Evolutionary conservation across 2,329 filamentous ascomycete genomes (phyloP), one percentile per base, ranked within the genome.

Genomic region (Tolypocladium tundrense): DNA sequence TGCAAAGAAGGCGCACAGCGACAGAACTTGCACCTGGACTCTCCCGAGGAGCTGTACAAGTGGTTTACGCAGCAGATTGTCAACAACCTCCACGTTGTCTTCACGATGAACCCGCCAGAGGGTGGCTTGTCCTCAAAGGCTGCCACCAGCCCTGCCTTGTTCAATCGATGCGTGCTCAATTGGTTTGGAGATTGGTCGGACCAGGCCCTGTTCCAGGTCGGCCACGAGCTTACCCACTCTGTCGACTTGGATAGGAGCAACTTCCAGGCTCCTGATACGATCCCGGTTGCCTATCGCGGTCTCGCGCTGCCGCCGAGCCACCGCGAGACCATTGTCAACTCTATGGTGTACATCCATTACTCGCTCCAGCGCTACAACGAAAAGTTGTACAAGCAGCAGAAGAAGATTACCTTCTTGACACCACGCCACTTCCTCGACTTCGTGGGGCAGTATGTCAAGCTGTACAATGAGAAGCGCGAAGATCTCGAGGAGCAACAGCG

Each of bases 171-270:
- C 70, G 94, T 99, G 54, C 87, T 99, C 66, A 99, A 99, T 76
- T 99, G 94, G 94, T 97, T 99, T 71, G 94, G 94, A 63, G 94
- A 99, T 75, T 99, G 94, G 94, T 99, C 94, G 56, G 94, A 99
- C 72, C 94, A 99, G 76, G 95, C 94, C 42, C 82, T 99, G 24
- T 99, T 95, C 86, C 95, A 99, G 73, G 95, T 99, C 62, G 92
- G 90, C 31, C 91, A 90, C 62, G 94, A 99, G 73, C 84, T 99
- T 59, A 99, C 95, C 1, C 89, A 96, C 63, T 93, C 91, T n/a
- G 86, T 99, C 59, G 94, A 99, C 70, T 81, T 99, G 57, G 94
- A 99, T 70, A 88, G 91, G 61, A 80, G 89, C 56, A 91, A 87
- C 68, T 99, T 93, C 72, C 78, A 81, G 56, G 90, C 92, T 4